Percentiles rank a stretch among this genome's conserved stretches.
Evolutionary conservation across 2,329 filamentous ascomycete genomes (phyloP).

Genomic region (Graphilbum ipis-grandicollis): DNA sequence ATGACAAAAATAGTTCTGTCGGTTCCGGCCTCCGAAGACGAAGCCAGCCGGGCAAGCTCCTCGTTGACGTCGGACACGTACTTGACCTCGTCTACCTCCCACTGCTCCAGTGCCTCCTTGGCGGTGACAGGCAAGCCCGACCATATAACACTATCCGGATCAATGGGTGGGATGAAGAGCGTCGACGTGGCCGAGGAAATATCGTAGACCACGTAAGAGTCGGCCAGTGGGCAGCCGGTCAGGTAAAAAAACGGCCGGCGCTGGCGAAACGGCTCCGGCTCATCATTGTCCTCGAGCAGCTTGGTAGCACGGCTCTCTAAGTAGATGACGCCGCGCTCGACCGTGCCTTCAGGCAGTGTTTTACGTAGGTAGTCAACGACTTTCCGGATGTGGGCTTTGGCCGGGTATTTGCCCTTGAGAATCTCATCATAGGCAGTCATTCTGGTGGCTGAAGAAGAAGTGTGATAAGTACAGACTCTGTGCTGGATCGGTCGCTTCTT

Average conservation of each 20-base stretch:
- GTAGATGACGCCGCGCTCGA: constrained; percentile 57
- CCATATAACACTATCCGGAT: constrained; percentile 87
- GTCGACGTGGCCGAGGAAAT: constrained; percentile 55
- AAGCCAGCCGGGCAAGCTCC: constrained; percentile 36
- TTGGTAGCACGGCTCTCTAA: constrained; percentile 70
- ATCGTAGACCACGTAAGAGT: constrained; percentile 69
- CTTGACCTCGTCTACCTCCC: constrained; percentile 66
- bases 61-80: constrained; percentile 59
- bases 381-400: constrained; percentile 68
- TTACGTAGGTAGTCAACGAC: constrained; percentile 65
- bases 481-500: background rate
- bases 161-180: constrained; percentile 78
- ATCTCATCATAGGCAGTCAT: constrained; percentile 20
- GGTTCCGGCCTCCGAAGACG: constrained; percentile 21
- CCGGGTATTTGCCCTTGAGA: constrained; percentile 54
- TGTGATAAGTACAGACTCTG: background rate
- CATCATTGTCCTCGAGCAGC: constrained; percentile 80
- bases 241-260: constrained; percentile 91
- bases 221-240: constrained; percentile 64
- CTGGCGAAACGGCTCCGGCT: constrained; percentile 66
- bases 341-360: constrained; percentile 35
- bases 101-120: constrained; percentile 57
- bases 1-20: constrained; percentile 48
- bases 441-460: background rate
- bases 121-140: constrained; percentile 66